These are phyloP conservation scores for Mastigamoeba balamuthi DNA, from an alignment of 78 protist species.

Conservation along the genomic window DNA sequence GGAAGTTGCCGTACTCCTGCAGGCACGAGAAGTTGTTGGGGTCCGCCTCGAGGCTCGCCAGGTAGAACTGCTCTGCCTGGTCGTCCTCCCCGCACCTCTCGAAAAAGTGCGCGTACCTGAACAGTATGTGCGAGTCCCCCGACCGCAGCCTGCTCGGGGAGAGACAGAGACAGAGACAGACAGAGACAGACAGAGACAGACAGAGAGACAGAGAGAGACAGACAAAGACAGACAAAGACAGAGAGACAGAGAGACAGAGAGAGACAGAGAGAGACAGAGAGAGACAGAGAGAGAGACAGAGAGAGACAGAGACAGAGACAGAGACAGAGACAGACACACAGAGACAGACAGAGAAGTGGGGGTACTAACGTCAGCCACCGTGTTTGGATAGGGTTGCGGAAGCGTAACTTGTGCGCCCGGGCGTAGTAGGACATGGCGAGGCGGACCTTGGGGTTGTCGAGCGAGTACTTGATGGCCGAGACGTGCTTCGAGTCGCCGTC, in stretches of 20 bases:
- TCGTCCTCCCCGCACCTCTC: conserved; percentile 29
- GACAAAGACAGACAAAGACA: background rate
- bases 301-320: no score
- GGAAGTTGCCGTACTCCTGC: conserved; percentile 6
- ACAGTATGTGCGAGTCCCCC: background rate
- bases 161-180: background rate
- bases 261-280: background rate
- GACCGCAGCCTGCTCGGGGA: background rate
- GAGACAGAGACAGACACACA: no score
- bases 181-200: no score
- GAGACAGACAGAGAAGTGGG: no score
- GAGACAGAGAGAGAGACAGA: background rate
- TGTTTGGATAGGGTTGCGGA: background rate
- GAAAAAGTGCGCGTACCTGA: conserved; percentile 49
- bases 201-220: background rate
- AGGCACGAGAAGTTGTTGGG: conserved; percentile 45
- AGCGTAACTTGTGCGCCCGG: conserved; percentile 14
- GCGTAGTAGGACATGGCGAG: conserved; percentile 22
- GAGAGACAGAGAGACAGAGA: background rate
- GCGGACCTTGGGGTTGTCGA: conserved; percentile 18
- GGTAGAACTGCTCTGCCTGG: conserved; percentile 34
- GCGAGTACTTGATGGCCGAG: conserved; percentile 2
- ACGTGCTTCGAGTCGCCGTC: conserved; percentile 21
- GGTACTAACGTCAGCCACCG: no score
- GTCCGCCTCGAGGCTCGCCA: conserved; percentile 17